Evolutionary conservation across 257 asterid genomes (phyloP).

Genomic region (Buddleja alternifolia): DNA sequence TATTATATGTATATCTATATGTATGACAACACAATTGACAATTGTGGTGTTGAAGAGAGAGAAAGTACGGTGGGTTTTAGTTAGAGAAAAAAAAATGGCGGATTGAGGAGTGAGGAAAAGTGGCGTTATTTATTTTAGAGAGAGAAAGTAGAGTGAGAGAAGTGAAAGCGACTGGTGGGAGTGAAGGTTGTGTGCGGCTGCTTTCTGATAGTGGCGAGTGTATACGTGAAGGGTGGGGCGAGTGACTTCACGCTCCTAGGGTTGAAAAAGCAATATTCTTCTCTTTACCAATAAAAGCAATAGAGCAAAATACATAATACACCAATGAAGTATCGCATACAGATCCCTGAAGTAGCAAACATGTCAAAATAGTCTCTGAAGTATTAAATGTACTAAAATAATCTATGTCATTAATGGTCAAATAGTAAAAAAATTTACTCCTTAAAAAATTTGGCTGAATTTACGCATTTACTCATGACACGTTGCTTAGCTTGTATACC

Average conservation of each 20-base stretch:
- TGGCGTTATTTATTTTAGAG: constrained; percentile 33
- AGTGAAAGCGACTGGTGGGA: constrained; percentile 29
- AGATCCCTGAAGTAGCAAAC: no score
- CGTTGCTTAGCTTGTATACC: no score
- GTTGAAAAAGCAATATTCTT: background rate
- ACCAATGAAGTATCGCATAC: no score
- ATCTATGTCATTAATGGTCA: no score
- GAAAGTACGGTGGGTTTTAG: constrained; percentile 26
- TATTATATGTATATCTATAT: no score
- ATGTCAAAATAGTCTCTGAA: no score
- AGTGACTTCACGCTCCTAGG: constrained; percentile 27
- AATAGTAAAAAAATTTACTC: no score
- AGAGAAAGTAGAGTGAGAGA: constrained; percentile 29
- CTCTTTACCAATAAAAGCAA: no score
- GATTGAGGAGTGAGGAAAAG: constrained; percentile 9
- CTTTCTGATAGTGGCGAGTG: constrained; percentile 20
- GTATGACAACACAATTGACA: no score
- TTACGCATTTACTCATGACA: no score
- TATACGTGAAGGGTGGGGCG: background rate
- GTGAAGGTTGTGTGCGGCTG: constrained; percentile 13
- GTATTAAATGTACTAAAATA: no score
- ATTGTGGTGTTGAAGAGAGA: constrained; percentile 19
- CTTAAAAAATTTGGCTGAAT: no score
- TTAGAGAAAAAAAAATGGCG: constrained; percentile 30
- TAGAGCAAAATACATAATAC: background rate